Conservation (phyloP, 148 eudicot species). For the Rhododendron williamsianum region DNA sequence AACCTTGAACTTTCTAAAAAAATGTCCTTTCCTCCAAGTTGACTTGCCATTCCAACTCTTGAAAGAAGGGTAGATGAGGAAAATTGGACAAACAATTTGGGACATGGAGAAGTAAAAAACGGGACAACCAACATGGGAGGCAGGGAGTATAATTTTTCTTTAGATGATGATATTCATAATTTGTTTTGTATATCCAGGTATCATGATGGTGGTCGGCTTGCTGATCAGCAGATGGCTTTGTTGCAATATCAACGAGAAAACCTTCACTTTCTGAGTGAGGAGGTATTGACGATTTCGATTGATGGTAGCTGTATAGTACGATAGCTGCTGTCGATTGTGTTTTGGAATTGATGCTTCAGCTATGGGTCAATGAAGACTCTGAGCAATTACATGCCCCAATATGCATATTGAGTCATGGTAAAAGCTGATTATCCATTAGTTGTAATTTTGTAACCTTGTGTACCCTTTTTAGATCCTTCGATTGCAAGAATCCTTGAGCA, state of each 20-base stretch:
- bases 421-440: not conserved
- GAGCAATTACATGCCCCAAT: constrained; percentile 6
- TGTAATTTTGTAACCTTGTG: not conserved
- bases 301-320: not conserved
- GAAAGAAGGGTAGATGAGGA: not conserved
- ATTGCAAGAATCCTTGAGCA: constrained; percentile 94
- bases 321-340: not conserved
- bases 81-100: not conserved
- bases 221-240: constrained; percentile 99
- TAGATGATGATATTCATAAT: not conserved
- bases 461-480: constrained; percentile 61
- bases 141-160: not conserved
- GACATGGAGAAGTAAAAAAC: not conserved
- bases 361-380: not conserved
- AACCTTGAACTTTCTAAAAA: no score
- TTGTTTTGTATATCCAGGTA: constrained; percentile 47
- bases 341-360: not conserved
- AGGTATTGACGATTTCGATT: constrained; percentile 42
- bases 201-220: constrained; percentile 84
- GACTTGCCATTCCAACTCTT: not conserved
- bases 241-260: constrained; percentile 97
- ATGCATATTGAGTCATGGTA: constrained; percentile 1
- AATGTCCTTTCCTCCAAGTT: not conserved
- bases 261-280: constrained; percentile 93
- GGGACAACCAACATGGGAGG: not conserved